Conservation (phyloP, 257 asterid species). For the Ajuga chamaepitys region DNA sequence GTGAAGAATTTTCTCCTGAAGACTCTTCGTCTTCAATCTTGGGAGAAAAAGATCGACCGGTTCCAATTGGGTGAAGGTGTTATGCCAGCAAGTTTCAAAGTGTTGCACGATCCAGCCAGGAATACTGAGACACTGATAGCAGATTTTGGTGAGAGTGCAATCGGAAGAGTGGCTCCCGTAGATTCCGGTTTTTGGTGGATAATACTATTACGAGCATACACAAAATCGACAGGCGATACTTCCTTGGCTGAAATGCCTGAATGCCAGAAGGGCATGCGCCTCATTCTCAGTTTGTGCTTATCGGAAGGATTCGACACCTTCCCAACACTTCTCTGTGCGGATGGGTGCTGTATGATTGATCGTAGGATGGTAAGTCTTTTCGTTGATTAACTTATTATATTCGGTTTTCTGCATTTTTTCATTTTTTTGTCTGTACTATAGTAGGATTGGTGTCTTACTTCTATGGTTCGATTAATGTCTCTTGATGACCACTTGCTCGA, state of each 20-base stretch:
- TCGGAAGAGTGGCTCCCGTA: conserved; percentile 53
- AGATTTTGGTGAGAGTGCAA: conserved; percentile 52
- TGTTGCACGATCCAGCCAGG: conserved; percentile 40
- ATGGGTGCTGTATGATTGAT: conserved; percentile 53
- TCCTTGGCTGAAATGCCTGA: conserved; percentile 48
- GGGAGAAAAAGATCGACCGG: conserved; percentile 48
- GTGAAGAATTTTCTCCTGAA: conserved; percentile 40
- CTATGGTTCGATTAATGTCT: too few relatives aligned
- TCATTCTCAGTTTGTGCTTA: conserved; percentile 41
- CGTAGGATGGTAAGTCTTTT: conserved; percentile 40
- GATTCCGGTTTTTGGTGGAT: conserved; percentile 62
- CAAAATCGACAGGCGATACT: conserved; percentile 46
- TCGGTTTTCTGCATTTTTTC: background rate
- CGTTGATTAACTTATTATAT: background rate
- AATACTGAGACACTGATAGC: conserved; percentile 43
- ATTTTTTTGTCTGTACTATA: background rate
- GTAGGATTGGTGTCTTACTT: too few relatives aligned
- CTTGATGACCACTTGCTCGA: too few relatives aligned
- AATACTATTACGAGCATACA: conserved; percentile 40
- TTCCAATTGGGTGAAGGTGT: conserved; percentile 54
- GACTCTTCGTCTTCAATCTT: conserved; percentile 47
- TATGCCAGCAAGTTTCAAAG: conserved; percentile 56
- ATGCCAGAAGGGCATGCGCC: conserved; percentile 47
- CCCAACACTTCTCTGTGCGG: conserved; percentile 50
- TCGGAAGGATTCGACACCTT: conserved; percentile 54